Base-by-base conservation (phyloP, 2,329 filamentous ascomycete genomes). In the Tolypocladium tundrense region DNA sequence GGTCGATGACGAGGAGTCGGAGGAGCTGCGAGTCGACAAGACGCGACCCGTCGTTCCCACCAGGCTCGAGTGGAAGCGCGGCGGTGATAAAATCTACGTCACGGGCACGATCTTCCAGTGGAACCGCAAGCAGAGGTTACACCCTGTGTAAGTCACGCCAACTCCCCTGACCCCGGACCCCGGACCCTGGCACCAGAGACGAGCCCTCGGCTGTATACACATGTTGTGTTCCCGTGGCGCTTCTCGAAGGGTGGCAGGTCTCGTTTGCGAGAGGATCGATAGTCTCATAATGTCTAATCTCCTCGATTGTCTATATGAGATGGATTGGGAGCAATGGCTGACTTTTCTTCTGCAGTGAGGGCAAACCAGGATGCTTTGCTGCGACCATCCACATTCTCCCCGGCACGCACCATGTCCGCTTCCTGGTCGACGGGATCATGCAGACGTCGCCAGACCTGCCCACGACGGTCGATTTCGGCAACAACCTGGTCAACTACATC, bases 401-500 rank as follows among this genome's bases (percentile, higher is more conserved):
- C 4, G 94, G 94, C 64, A 99, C 94, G 6, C 93, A 99, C 71
- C 94, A 99, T 76, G 81, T 99, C 67, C 93, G 95, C 69, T 99
- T 97, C 75, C 82, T 99, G 64, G 91, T 97, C 55, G 93, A 97
- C 74, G 90, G 89, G 59, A 87, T 93, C 68, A 96, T 97, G 91
- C 84, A 88, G 69, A 94, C 91, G 16, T 94, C 91, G 19, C 86
- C 89, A 60, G 85, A 88, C 62, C 79, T 97, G 57, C 93, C 94
- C 16, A 97, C 94, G 0, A 96, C 94, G 1, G 94, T 99, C 59
- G 94, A 99, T 72, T 97, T 95, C 71, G 95, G 91, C 63, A 97
- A 97, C 75, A 96, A 96, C 69, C 80, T 99, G 21, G 93, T 99
- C 73, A 99, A 99, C 75, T 99, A 97, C 71, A 90, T 99, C 68